Conservation (phyloP, 768 basidiomycete species). For the Auricularia cornea region DNA sequence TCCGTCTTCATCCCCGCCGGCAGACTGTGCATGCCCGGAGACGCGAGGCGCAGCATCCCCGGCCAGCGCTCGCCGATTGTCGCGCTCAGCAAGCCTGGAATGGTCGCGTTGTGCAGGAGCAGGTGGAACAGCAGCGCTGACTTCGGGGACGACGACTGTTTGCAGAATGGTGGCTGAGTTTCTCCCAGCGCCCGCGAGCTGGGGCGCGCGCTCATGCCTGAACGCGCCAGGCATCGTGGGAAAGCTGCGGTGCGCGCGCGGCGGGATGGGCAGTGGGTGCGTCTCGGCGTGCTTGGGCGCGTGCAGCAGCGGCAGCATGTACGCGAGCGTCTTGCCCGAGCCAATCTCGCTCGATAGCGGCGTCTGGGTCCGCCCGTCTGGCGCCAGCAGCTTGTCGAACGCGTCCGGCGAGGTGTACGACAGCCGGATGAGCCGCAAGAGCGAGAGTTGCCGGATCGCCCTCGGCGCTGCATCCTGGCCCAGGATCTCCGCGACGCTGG, state of each 20-base stretch:
- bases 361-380: slow-evolving; percentile 26
- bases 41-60: slow-evolving; percentile 40
- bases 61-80: slow-evolving; percentile 16
- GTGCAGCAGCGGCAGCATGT: slow-evolving; percentile 79
- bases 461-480: slow-evolving; percentile 55
- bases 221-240: slow-evolving; percentile 63
- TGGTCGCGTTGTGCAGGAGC: slow-evolving; percentile 77
- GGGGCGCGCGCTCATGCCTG: slow-evolving; percentile 82
- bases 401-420: background rate
- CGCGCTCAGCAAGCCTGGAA: slow-evolving; percentile 50
- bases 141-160: slow-evolving; percentile 21
- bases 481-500: slow-evolving; percentile 48
- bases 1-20: slow-evolving; percentile 66
- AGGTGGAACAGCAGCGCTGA: slow-evolving; percentile 60
- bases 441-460: slow-evolving; percentile 66
- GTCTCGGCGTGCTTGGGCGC: slow-evolving; percentile 61
- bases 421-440: slow-evolving; percentile 50
- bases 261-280: slow-evolving; percentile 1
- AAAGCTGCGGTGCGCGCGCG: slow-evolving; percentile 13
- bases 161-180: slow-evolving; percentile 60
- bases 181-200: slow-evolving; percentile 69
- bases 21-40: slow-evolving; percentile 71
- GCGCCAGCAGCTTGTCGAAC: background rate
- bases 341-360: slow-evolving; percentile 86
- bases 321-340: too few species aligned